Percentiles rank a stretch among this genome's conserved stretches.
Conservation (phyloP, 345 rosid species). For the Gossypium thurberi region DNA sequence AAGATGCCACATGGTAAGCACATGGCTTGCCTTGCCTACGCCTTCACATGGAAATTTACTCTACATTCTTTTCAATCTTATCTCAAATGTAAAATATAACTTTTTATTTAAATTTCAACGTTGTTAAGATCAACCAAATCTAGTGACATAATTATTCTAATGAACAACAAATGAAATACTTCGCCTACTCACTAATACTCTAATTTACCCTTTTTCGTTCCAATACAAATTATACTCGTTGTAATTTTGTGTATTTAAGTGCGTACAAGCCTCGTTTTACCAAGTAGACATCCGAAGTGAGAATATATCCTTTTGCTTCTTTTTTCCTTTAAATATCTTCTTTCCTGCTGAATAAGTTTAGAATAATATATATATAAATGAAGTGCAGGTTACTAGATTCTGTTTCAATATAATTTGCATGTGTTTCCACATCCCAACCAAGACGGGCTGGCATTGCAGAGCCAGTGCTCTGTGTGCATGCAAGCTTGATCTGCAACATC, state of each 20-base stretch:
- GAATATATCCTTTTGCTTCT: background rate
- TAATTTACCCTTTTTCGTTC: no score
- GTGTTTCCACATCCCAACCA: background rate
- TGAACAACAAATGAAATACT: no score
- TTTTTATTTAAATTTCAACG: background rate
- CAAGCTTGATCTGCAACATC: background rate
- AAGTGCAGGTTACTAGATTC: background rate
- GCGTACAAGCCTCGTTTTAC: no score
- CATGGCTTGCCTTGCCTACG: conserved; percentile 1
- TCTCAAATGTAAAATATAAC: no score
- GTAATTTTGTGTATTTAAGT: no score
- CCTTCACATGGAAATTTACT: background rate
- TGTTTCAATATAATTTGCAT: background rate
- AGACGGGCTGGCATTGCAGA: no score
- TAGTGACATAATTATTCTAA: no score
- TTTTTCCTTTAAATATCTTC: no score
- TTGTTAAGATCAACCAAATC: no score
- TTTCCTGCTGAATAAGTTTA: background rate
- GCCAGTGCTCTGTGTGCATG: background rate
- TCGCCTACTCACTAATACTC: no score
- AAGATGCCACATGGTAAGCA: background rate
- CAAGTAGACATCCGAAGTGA: background rate
- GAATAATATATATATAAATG: background rate
- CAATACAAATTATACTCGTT: no score
- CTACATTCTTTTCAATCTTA: background rate